Evolutionary conservation across 2,329 filamentous ascomycete genomes (phyloP).

Genomic region (Cryphonectria naterciae): DNA sequence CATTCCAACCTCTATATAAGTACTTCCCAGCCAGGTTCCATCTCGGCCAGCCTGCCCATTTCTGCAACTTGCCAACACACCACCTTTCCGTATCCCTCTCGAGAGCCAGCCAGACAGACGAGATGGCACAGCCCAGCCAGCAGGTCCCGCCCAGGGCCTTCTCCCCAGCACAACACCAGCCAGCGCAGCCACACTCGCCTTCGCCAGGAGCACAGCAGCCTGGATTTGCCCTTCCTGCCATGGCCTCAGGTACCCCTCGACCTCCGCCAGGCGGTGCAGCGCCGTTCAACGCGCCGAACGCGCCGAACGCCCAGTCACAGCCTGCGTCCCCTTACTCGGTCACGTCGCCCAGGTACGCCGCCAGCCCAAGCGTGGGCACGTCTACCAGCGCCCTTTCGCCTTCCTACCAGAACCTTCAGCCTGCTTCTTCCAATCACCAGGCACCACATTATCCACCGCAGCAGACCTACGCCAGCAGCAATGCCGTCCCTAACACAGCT

Average conservation of each 20-base stretch:
- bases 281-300: constrained; percentile 4
- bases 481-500: constrained; percentile 31
- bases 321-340: constrained; percentile 21
- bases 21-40: background rate
- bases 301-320: constrained; percentile 19
- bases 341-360: constrained; percentile 19
- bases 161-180: constrained; percentile 59
- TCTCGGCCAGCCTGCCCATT: background rate
- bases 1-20: background rate
- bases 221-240: constrained; percentile 52
- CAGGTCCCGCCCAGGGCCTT: constrained; percentile 58
- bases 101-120: constrained; percentile 1
- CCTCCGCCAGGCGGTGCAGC: background rate
- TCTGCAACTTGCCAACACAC: too few species aligned
- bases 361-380: constrained; percentile 21
- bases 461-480: constrained; percentile 33
- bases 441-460: constrained; percentile 27
- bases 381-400: constrained; percentile 41
- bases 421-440: constrained; percentile 38
- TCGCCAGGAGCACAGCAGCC: constrained; percentile 63
- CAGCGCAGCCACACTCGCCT: constrained; percentile 45
- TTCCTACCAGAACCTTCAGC: constrained; percentile 39
- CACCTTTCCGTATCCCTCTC: background rate
- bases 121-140: constrained; percentile 35
- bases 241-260: constrained; percentile 7